These are phyloP conservation scores for Cronartium quercuum DNA, from an alignment of 1,284 basidiomycete genomes.

Conservation along the genomic window DNA sequence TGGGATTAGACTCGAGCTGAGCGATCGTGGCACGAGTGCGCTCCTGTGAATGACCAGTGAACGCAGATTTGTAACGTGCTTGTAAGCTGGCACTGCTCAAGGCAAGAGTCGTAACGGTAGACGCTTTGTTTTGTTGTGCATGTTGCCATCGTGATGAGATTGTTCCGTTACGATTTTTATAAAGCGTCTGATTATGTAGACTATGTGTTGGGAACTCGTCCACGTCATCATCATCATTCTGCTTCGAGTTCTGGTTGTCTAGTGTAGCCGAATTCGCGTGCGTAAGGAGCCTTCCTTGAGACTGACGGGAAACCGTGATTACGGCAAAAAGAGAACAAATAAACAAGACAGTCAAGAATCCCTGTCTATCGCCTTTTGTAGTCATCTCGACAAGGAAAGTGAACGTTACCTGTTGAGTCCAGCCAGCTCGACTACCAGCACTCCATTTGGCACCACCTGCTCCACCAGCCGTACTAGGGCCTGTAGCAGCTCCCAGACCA, in stretches of 20 bases:
- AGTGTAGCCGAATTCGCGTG: conserved; percentile 13
- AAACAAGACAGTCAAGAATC: too few relatives aligned
- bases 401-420: conserved; percentile 34
- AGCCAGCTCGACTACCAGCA: conserved; percentile 28
- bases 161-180: conserved; percentile 22
- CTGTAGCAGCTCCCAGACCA: conserved; percentile 3
- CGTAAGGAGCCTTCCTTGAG: conserved; percentile 25
- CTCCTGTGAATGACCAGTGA: conserved; percentile 42
- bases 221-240: conserved; percentile 24
- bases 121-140: background rate
- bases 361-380: too few relatives aligned
- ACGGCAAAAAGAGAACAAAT: background rate
- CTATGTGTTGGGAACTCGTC: conserved; percentile 5
- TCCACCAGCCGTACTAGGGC: conserved; percentile 16
- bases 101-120: background rate
- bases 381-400: background rate
- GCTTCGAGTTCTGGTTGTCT: conserved; percentile 17
- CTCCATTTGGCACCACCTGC: conserved; percentile 32
- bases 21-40: conserved; percentile 46
- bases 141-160: conserved; percentile 31
- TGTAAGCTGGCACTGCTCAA: conserved; percentile 8
- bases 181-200: background rate
- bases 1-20: conserved; percentile 45
- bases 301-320: background rate
- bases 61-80: conserved; percentile 23